phyloP scores from a whole-genome alignment of 2,329 filamentous ascomycete genomes.

The Cladophialophora bantiana region DNA sequence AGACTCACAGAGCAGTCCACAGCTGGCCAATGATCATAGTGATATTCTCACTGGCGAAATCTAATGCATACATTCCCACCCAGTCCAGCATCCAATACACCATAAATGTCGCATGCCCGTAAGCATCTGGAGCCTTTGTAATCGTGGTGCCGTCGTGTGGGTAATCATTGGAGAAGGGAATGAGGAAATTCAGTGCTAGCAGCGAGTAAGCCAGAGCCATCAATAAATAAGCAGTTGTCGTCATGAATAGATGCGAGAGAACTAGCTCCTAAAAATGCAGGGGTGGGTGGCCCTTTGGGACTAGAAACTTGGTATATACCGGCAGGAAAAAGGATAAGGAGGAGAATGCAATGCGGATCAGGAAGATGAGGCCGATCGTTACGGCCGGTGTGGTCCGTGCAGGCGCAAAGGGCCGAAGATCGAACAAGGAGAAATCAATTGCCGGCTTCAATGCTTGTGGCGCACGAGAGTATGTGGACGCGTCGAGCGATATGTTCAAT shows the following conservation, averaged over 20 bases:
- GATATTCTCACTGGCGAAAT: conserved; percentile 70
- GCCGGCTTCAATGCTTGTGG: conserved; percentile 63
- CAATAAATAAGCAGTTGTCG: conserved; percentile 65
- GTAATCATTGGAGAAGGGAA: conserved; percentile 63
- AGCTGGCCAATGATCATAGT: conserved; percentile 68
- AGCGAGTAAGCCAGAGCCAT: conserved; percentile 69
- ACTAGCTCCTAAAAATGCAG: conserved; percentile 66
- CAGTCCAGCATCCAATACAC: conserved; percentile 72
- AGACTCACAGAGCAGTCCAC: conserved; percentile 57
- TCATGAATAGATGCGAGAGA: conserved; percentile 47
- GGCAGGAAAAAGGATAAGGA: conserved; percentile 70
- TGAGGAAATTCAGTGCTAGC: conserved; percentile 68
- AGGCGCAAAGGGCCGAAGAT: conserved; percentile 67
- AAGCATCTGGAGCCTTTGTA: conserved; percentile 58
- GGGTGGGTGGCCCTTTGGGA: conserved; percentile 62
- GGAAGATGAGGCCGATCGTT: conserved; percentile 69
- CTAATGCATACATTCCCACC: conserved; percentile 68
- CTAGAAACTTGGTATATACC: conserved; percentile 66
- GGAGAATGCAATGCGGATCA: conserved; percentile 73
- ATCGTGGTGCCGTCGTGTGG: conserved; percentile 43
- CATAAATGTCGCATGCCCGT: conserved; percentile 64
- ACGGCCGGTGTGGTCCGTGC: conserved; percentile 64
- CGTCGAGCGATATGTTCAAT: conserved; percentile 26
- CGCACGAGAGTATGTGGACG: conserved; percentile 45
- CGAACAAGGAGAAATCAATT: conserved; percentile 63